These are phyloP conservation scores for Acephala macrosclerotiorum DNA, from an alignment of 2,329 filamentous ascomycete species.

Conservation along the genomic window DNA sequence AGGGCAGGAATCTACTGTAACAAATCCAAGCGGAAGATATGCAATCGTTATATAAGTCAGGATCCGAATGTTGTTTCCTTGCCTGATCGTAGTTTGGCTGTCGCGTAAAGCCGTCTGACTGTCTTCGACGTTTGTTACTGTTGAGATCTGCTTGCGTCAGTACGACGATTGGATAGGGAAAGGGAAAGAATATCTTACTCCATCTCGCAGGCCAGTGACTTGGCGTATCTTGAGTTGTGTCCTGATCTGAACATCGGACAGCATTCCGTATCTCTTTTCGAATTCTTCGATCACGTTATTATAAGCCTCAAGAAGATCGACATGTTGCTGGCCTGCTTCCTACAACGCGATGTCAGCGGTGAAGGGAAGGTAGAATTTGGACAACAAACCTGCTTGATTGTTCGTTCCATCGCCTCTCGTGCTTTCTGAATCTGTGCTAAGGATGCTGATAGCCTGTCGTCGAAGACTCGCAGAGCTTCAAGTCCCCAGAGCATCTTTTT, in stretches of 20 bases:
- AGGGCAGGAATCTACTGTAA: constrained; percentile 47
- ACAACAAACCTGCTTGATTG: constrained; percentile 24
- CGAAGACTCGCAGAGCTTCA: constrained; percentile 33
- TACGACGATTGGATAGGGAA: neutral
- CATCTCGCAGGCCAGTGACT: constrained; percentile 31
- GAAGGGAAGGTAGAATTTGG: neutral
- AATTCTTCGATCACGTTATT: constrained; percentile 33
- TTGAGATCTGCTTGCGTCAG: constrained; percentile 28
- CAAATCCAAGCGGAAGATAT: constrained; percentile 66
- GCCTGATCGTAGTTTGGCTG: constrained; percentile 65
- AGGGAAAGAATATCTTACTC: constrained; percentile 17
- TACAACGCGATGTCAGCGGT: neutral
- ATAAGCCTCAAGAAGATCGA: constrained; percentile 30
- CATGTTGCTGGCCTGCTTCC: constrained; percentile 30
- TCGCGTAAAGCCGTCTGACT: constrained; percentile 53
- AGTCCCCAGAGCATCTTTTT: constrained; percentile 35
- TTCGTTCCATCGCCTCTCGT: constrained; percentile 30
- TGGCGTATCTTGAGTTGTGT: constrained; percentile 33
- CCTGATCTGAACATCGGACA: constrained; percentile 28
- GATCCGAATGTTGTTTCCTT: constrained; percentile 66
- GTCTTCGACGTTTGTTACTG: constrained; percentile 34
- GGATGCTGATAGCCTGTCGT: constrained; percentile 29
- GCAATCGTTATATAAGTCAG: constrained; percentile 67
- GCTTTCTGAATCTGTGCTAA: constrained; percentile 33
- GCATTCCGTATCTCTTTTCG: constrained; percentile 32